Conservation (phyloP, 345 rosid genomes). For the Populus pruinosa region DNA sequence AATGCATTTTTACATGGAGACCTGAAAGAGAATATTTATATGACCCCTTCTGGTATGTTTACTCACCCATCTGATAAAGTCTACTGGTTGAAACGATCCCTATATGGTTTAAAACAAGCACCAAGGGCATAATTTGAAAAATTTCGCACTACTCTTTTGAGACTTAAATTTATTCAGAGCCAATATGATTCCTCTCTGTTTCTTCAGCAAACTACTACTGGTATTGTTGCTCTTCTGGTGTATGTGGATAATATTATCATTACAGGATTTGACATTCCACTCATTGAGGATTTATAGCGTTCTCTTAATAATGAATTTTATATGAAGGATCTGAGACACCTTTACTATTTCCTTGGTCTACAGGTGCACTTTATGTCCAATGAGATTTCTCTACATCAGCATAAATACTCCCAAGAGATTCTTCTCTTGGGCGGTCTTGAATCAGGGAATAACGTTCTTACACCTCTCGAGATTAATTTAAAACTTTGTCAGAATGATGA, state of each 20-base stretch:
- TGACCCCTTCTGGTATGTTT: not conserved
- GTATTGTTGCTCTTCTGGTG: not conserved
- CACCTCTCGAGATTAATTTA: not conserved
- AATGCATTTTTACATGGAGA: not conserved
- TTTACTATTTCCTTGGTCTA: not conserved
- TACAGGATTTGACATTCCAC: not conserved
- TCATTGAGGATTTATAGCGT: not conserved
- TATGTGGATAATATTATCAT: not conserved
- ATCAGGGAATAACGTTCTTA: too few relatives aligned
- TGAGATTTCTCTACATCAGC: not conserved
- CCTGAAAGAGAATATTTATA: not conserved
- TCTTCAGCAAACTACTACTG: not conserved
- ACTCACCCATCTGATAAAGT: not conserved
- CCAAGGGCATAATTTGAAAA: not conserved
- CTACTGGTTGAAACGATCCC: not conserved
- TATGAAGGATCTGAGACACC: not conserved
- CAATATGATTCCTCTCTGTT: not conserved
- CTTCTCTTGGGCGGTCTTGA: too few relatives aligned
- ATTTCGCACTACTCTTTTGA: not conserved
- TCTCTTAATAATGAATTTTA: not conserved
- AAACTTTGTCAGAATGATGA: not conserved
- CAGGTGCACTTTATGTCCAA: not conserved
- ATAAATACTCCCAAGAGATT: not conserved
- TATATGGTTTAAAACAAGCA: not conserved
- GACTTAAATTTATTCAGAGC: not conserved